Evolutionary conservation across 2,329 filamentous ascomycete genomes (phyloP).

Genomic region (Pestalotiopsis sp.): DNA sequence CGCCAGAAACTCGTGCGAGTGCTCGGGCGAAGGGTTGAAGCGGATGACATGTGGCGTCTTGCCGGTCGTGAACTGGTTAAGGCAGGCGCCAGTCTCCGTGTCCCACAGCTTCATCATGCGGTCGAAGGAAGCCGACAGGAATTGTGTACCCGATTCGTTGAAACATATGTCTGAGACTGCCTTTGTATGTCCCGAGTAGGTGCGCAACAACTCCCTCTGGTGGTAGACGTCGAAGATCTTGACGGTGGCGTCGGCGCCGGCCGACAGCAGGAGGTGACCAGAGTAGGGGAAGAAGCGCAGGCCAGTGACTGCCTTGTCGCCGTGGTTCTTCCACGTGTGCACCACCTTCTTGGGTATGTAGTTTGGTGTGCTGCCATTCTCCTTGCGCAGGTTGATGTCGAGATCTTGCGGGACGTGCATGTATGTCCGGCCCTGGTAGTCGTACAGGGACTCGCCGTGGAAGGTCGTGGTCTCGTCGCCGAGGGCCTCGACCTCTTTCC

Average conservation of each 20-base stretch:
- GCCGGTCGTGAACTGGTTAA: constrained; percentile 87
- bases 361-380: constrained; percentile 78
- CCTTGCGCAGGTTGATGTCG: constrained; percentile 82
- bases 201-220: constrained; percentile 81
- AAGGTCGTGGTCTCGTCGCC: constrained; percentile 84
- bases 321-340: constrained; percentile 83
- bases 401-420: constrained; percentile 96
- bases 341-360: constrained; percentile 94
- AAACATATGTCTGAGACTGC: constrained; percentile 89
- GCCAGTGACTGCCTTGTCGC: constrained; percentile 81
- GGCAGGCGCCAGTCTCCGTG: constrained; percentile 87
- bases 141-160: constrained; percentile 78
- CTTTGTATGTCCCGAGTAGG: constrained; percentile 90
- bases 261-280: constrained; percentile 85
- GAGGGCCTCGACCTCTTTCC: constrained; percentile 60
- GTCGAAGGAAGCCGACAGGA: constrained; percentile 91
- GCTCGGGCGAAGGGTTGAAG: constrained; percentile 81
- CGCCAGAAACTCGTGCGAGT: constrained; percentile 86
- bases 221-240: constrained; percentile 97
- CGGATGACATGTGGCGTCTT: constrained; percentile 94
- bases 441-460: constrained; percentile 79
- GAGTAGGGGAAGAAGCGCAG: constrained; percentile 87
- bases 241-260: constrained; percentile 86
- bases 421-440: constrained; percentile 94
- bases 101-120: constrained; percentile 98